phyloP scores from a whole-genome alignment of 345 rosid genomes.

The Arabis alpina region DNA sequence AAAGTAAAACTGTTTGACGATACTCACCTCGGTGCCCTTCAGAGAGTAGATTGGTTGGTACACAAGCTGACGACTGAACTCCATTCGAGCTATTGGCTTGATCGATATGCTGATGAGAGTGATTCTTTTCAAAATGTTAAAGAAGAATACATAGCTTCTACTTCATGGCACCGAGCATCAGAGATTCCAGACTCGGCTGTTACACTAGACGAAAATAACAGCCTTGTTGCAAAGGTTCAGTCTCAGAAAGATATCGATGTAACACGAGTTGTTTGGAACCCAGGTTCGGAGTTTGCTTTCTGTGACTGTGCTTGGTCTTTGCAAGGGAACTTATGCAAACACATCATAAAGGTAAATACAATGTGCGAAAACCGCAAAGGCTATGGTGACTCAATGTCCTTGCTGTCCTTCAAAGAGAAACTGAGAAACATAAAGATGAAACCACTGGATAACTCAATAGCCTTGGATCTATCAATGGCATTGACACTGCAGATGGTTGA shows the following conservation, averaged over 20 bases:
- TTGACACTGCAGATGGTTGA: slow-evolving; percentile 78
- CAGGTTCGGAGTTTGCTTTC: slow-evolving; percentile 92
- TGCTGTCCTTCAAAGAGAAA: slow-evolving; percentile 60
- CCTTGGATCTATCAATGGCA: slow-evolving; percentile 71
- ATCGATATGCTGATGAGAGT: slow-evolving; percentile 90
- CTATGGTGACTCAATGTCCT: slow-evolving; percentile 66
- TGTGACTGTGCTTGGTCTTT: slow-evolving; percentile 91
- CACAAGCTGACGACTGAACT: slow-evolving; percentile 92
- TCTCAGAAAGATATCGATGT: slow-evolving; percentile 65
- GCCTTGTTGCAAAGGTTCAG: slow-evolving; percentile 63
- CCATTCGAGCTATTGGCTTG: slow-evolving; percentile 95
- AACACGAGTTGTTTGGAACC: slow-evolving; percentile 77
- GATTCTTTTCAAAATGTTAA: slow-evolving; percentile 85
- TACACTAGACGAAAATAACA: slow-evolving; percentile 55
- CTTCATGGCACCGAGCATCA: slow-evolving; percentile 89
- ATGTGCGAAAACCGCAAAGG: slow-evolving; percentile 53
- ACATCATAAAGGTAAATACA: slow-evolving; percentile 83
- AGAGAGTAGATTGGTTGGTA: slow-evolving; percentile 96
- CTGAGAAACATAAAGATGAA: slow-evolving; percentile 56
- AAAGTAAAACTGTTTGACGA: slow-evolving; percentile 84
- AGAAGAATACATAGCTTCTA: slow-evolving; percentile 89
- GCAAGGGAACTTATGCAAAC: slow-evolving; percentile 97
- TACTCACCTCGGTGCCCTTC: slow-evolving; percentile 90
- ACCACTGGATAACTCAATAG: slow-evolving; percentile 79
- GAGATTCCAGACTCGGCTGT: slow-evolving; percentile 84